Evolutionary conservation across 768 basidiomycete genomes (phyloP).

Genomic region (Collybia sp.): DNA sequence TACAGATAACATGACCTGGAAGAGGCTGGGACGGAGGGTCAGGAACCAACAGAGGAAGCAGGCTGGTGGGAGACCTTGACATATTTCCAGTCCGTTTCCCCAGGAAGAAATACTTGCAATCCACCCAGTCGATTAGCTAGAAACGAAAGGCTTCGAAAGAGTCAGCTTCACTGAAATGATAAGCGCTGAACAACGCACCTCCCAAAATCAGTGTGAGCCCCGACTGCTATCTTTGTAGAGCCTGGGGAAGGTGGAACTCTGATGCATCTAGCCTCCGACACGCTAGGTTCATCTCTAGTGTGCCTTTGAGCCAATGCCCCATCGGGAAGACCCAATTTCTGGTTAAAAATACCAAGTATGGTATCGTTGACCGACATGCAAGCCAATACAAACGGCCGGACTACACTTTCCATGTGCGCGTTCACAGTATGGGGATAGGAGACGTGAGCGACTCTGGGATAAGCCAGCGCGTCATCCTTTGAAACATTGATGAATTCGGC

Average conservation of each 20-base stretch:
- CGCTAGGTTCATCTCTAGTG: slow-evolving; percentile 24
- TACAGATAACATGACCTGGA: slow-evolving; percentile 40
- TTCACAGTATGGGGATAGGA: slow-evolving; percentile 39
- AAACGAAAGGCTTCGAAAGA: slow-evolving; percentile 21
- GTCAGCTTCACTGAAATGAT: neutral
- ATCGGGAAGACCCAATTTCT: slow-evolving; percentile 33
- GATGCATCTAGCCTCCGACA: slow-evolving; percentile 39
- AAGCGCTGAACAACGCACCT: slow-evolving; percentile 1
- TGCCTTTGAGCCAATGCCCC: slow-evolving; percentile 35
- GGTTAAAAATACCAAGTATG: slow-evolving; percentile 35
- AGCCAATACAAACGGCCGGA: slow-evolving; percentile 35
- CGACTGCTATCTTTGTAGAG: slow-evolving; percentile 28
- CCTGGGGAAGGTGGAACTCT: slow-evolving; percentile 28
- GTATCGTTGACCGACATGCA: slow-evolving; percentile 35
- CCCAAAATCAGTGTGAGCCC: slow-evolving; percentile 50
- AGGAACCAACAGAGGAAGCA: neutral
- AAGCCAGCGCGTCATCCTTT: slow-evolving; percentile 45
- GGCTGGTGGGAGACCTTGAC: slow-evolving; percentile 26
- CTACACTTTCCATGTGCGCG: slow-evolving; percentile 27
- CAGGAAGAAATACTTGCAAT: slow-evolving; percentile 37
- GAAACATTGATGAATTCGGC: slow-evolving; percentile 45
- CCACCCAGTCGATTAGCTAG: slow-evolving; percentile 40
- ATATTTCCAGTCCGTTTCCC: slow-evolving; percentile 32
- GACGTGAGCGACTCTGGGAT: slow-evolving; percentile 32
- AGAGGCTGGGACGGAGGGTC: slow-evolving; percentile 24